Evolutionary conservation across 768 basidiomycete genomes (phyloP).

Genomic region (Crassisporium funariophilum): DNA sequence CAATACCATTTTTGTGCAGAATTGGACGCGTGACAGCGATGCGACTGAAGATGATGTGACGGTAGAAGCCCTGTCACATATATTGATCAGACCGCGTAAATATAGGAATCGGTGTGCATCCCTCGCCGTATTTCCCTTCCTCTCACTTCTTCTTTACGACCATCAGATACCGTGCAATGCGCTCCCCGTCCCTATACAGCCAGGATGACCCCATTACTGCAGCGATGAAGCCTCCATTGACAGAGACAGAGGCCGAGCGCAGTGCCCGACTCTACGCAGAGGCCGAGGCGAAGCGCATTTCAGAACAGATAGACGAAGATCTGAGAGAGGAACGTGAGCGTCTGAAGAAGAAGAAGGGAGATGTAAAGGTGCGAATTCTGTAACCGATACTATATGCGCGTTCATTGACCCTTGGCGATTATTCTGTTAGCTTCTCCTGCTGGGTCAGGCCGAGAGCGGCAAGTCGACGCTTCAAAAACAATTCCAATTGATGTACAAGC

Average conservation of each 20-base stretch:
- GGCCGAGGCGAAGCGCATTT: constrained; percentile 73
- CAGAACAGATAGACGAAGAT: constrained; percentile 83
- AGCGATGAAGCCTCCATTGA: constrained; percentile 62
- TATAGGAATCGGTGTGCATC: constrained; percentile 7
- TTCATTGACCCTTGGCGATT: constrained; percentile 41
- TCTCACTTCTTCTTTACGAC: constrained; percentile 28
- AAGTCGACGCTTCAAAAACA: constrained; percentile 80
- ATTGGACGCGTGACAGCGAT: constrained; percentile 21
- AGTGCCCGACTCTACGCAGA: constrained; percentile 61
- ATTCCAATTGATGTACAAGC: constrained; percentile 81
- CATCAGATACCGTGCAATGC: constrained; percentile 44
- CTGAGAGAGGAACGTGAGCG: constrained; percentile 70
- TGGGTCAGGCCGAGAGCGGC: constrained; percentile 80
- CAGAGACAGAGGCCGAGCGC: constrained; percentile 70
- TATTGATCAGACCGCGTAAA: too few species aligned
- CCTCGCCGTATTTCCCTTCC: constrained; percentile 14
- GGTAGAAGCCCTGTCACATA: constrained; percentile 11
- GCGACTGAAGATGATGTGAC: constrained; percentile 18
- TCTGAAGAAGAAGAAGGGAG: constrained; percentile 63
- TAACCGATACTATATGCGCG: constrained; percentile 7
- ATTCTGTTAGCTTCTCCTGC: constrained; percentile 61
- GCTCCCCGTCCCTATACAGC: constrained; percentile 72
- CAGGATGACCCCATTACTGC: constrained; percentile 76
- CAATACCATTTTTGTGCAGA: constrained; percentile 31
- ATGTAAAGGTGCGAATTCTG: constrained; percentile 59